Percentiles rank a stretch among this genome's conserved stretches.
phyloP scores from a whole-genome alignment of 345 rosid species.

The Trapa incisa region DNA sequence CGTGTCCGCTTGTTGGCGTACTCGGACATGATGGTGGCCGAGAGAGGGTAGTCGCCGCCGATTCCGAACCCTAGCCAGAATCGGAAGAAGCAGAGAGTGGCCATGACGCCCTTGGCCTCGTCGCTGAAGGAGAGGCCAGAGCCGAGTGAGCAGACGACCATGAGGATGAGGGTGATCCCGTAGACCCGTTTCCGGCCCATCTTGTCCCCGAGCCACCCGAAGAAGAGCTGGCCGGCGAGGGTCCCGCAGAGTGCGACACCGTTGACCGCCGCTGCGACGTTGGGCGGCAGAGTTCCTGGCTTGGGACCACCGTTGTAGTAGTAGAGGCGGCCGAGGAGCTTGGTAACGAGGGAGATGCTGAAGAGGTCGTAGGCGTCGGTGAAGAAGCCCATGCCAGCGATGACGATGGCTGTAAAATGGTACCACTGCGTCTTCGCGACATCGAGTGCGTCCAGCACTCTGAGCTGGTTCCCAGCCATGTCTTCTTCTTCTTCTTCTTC shows the following conservation, averaged over 20 bases:
- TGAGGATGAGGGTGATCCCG: constrained; percentile 55
- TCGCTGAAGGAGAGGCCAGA: constrained; percentile 57
- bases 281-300: constrained; percentile 53
- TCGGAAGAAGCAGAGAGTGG: constrained; percentile 71
- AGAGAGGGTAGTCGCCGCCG: constrained; percentile 82
- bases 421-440: constrained; percentile 26
- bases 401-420: constrained; percentile 36
- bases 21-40: constrained; percentile 83
- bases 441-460: constrained; percentile 54
- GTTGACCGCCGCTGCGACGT: constrained; percentile 44
- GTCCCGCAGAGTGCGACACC: constrained; percentile 80
- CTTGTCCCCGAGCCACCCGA: constrained; percentile 26
- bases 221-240: constrained; percentile 41
- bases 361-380: constrained; percentile 79
- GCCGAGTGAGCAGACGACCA: constrained; percentile 47
- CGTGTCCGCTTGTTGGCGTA: constrained; percentile 71
- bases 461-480: constrained; percentile 37
- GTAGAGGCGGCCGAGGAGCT: constrained; percentile 65
- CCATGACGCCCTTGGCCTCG: constrained; percentile 29
- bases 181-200: constrained; percentile 65
- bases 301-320: constrained; percentile 25
- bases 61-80: constrained; percentile 90
- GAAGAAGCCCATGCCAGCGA: constrained; percentile 90
- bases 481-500: too few relatives aligned
- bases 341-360: constrained; percentile 65